Base-by-base conservation (phyloP, 2,329 filamentous ascomycete genomes). In the Verticillium tricorpus region DNA sequence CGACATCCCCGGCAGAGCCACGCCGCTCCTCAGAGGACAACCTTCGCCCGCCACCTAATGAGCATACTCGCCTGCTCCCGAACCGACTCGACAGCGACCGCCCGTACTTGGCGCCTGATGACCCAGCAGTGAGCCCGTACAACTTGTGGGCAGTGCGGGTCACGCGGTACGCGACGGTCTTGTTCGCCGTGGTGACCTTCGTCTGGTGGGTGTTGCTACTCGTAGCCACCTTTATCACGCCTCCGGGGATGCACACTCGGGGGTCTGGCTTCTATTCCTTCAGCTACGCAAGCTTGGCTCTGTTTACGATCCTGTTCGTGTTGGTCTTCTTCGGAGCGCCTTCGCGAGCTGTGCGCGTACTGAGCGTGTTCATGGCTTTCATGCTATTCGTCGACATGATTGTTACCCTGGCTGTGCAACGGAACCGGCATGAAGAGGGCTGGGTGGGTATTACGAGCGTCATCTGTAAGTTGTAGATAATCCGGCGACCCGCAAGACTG, bases 231-330 rank as follows among this genome's bases (percentile, higher is more conserved):
- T 99, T 99, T 77, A 88, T 96, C 67, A 97, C 91, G 60, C 93
- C 93, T 15, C 94, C 94, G 1, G 89, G 89, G 56, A 88, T 98
- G 73, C 87, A 95, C 72, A 90, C 88, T 11, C 87, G 92, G 59
- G 95, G 95, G 5, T 95, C 93, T n/a, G 92, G 91, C 45, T 99
- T 97, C 83, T 92, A 92, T 73, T 86, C 92, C 62, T 96, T 97
- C 72, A 85, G 89, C 65, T 98, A 91, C 75, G 88, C 92, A 5
- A 92, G 88, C 58, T 75, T 98, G 64, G 89, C 93, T 1, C 78
- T 92, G 32, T 86, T 89, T 12, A 91, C 93, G 59, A 81, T 97
- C 50, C 74, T 92, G 5, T 87, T 93, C 58, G 86, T 88, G 2
- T 82, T 97, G 28, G 75, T 97, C 8, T 99, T 98, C 82, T 98